A percentile compares a stretch with the other conserved stretches of the same genome.
These are phyloP conservation scores for Taiozyma sp. DNA, from an alignment of 1,139 yeast species.

Conservation along the genomic window DNA sequence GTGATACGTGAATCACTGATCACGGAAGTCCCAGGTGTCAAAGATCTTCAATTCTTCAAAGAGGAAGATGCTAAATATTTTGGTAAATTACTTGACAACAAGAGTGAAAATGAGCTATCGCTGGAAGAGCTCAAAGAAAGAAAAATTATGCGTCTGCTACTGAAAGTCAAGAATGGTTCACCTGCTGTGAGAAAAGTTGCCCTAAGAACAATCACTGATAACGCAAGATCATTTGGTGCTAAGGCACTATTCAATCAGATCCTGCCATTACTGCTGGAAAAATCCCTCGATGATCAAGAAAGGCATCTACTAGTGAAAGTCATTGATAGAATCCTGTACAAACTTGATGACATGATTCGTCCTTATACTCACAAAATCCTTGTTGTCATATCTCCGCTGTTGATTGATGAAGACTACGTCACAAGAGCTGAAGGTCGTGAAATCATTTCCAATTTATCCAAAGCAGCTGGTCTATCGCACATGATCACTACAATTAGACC, in stretches of 20 bases:
- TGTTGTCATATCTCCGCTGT: constrained; percentile 70
- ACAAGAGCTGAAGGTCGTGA: constrained; percentile 78
- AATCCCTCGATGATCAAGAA: constrained; percentile 73
- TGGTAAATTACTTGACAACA: constrained; percentile 47
- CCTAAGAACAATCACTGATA: constrained; percentile 59
- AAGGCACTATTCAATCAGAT: constrained; percentile 59
- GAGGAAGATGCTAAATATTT: constrained; percentile 71
- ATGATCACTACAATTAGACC: constrained; percentile 76
- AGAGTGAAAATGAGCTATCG: constrained; percentile 33
- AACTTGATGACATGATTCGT: constrained; percentile 55
- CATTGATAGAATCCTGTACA: constrained; percentile 61
- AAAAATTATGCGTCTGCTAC: constrained; percentile 55
- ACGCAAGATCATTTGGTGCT: constrained; percentile 65
- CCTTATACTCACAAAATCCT: constrained; percentile 75
- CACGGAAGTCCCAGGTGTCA: constrained; percentile 58
- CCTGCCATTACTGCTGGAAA: constrained; percentile 71
- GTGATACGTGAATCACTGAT: constrained; percentile 33
- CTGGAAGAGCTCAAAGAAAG: constrained; percentile 54
- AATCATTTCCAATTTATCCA: constrained; percentile 65
- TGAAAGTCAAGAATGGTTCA: constrained; percentile 75
- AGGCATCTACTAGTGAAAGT: constrained; percentile 77
- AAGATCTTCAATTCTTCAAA: constrained; percentile 60
- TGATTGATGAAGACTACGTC: constrained; percentile 73
- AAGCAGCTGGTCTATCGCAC: constrained; percentile 77
- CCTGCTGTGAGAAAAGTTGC: constrained; percentile 66